phyloP scores from a whole-genome alignment of 2,329 filamentous ascomycete species.

The Volutella citrinella region DNA sequence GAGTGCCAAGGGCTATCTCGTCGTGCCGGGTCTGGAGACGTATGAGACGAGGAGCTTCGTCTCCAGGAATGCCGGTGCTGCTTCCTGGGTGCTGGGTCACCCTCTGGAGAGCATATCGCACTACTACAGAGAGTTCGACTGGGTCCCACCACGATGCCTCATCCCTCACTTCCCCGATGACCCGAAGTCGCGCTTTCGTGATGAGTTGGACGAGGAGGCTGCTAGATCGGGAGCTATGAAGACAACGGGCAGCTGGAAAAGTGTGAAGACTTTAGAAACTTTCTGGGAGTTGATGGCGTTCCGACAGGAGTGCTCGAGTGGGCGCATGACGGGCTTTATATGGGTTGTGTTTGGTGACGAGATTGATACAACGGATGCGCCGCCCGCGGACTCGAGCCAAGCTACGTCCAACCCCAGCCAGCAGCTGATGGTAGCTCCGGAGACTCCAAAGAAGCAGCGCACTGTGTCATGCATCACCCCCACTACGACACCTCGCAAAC shows the following conservation, averaged over 20 bases:
- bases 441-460: slow-evolving; percentile 33
- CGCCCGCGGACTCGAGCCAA: slow-evolving; percentile 18
- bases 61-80: slow-evolving; percentile 50
- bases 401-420: slow-evolving; percentile 29
- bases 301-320: slow-evolving; percentile 91
- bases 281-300: slow-evolving; percentile 99
- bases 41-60: slow-evolving; percentile 78
- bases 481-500: slow-evolving; percentile 31
- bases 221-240: slow-evolving; percentile 54
- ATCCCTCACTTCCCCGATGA: slow-evolving; percentile 94
- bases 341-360: slow-evolving; percentile 80
- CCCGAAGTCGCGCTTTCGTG: slow-evolving; percentile 84
- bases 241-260: slow-evolving; percentile 72
- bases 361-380: slow-evolving; percentile 9
- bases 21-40: slow-evolving; percentile 83
- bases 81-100: slow-evolving; percentile 67
- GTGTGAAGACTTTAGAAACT: slow-evolving; percentile 77
- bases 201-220: slow-evolving; percentile 84
- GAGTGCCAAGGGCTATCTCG: slow-evolving; percentile 70
- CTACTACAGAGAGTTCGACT: slow-evolving; percentile 54
- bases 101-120: slow-evolving; percentile 66
- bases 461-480: slow-evolving; percentile 25
- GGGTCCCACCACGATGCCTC: slow-evolving; percentile 74
- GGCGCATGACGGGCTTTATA: slow-evolving; percentile 86
- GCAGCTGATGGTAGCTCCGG: slow-evolving; percentile 12